phyloP scores from a whole-genome alignment of 148 eudicot species.

The Diospyros lotus region DNA sequence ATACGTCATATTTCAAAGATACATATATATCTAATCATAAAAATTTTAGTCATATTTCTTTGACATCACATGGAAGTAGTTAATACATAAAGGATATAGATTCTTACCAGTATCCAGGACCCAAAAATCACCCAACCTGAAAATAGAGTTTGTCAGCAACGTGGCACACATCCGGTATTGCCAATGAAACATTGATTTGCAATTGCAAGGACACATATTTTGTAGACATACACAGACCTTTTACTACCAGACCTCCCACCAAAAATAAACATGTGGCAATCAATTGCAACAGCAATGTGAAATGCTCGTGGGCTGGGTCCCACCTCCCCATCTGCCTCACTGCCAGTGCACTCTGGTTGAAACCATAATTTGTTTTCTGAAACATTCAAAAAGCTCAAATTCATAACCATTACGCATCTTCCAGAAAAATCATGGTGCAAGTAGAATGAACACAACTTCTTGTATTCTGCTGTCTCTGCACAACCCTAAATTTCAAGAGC shows the following conservation, averaged over 20 bases:
- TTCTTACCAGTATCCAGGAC: constrained; percentile 86
- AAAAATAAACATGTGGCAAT: constrained; percentile 97
- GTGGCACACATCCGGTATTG: background rate
- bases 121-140: constrained; percentile 99
- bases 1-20: background rate
- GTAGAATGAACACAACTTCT: background rate
- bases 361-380: constrained; percentile 88
- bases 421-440: background rate
- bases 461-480: background rate
- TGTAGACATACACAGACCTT: constrained; percentile 41
- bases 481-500: background rate
- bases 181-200: constrained; percentile 6
- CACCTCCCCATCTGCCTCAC: constrained; percentile 68
- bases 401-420: constrained; percentile 8
- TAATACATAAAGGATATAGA: background rate
- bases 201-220: constrained; percentile 7
- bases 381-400: constrained; percentile 17
- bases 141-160: constrained; percentile 11
- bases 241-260: constrained; percentile 85
- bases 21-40: background rate
- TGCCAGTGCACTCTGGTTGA: constrained; percentile 92
- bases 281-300: constrained; percentile 84
- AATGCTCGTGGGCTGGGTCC: constrained; percentile 97
- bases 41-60: background rate
- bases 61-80: background rate